A percentile compares a stretch with the other conserved stretches of the same genome.
phyloP scores from a whole-genome alignment of 257 asterid genomes.

The Penstemon newberryi region DNA sequence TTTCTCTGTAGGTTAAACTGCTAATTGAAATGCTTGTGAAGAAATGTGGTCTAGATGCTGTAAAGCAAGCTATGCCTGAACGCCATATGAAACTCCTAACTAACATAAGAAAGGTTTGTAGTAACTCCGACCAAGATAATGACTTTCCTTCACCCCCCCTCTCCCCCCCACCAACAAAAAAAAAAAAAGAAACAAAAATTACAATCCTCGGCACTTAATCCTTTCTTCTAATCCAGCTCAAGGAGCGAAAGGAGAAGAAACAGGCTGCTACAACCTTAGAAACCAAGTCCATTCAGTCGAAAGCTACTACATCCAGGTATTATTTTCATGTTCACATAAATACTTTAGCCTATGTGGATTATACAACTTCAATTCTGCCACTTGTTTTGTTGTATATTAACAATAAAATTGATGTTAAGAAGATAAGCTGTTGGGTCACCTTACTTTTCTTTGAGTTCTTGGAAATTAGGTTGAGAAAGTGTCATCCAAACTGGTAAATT shows the following conservation, averaged over 20 bases:
- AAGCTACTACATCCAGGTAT: constrained; percentile 94
- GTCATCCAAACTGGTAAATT: too few species aligned
- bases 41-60: constrained; percentile 94
- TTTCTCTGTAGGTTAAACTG: constrained; percentile 61
- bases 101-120: constrained; percentile 81
- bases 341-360: constrained; percentile 5
- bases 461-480: too few species aligned
- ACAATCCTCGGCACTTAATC: background rate
- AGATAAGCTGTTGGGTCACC: too few species aligned
- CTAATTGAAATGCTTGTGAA: constrained; percentile 94
- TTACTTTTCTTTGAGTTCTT: too few species aligned
- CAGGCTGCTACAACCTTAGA: constrained; percentile 52
- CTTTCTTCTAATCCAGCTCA: constrained; percentile 55
- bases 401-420: too few species aligned
- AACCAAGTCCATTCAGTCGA: constrained; percentile 54
- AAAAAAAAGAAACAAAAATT: background rate
- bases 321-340: constrained; percentile 12
- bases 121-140: constrained; percentile 1
- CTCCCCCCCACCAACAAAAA: too few species aligned
- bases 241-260: constrained; percentile 74
- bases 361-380: background rate
- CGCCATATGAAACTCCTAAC: constrained; percentile 92
- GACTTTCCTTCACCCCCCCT: background rate
- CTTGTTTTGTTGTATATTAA: background rate
- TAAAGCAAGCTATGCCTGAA: constrained; percentile 87